Percentiles rank a stretch among this genome's conserved stretches.
These are phyloP conservation scores for Uronychia setigera DNA, from an alignment of 73 alveolate genomes.

Conservation along the genomic window DNA sequence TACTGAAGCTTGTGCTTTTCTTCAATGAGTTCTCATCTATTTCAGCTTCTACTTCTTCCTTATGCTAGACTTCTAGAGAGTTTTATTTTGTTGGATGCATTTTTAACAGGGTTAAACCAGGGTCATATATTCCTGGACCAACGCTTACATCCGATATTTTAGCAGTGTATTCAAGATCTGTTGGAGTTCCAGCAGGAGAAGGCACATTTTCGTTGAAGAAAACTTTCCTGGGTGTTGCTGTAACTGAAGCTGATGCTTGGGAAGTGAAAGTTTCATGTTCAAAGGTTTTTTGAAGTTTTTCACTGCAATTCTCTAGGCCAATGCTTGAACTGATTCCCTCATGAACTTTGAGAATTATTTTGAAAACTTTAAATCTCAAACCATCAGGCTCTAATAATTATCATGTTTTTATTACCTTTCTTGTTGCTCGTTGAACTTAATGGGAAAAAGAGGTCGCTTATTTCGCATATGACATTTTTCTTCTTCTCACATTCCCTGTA, in stretches of 20 bases:
- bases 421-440: neutral
- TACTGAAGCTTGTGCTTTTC: too few relatives aligned
- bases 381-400: neutral
- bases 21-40: too few relatives aligned
- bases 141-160: too few relatives aligned
- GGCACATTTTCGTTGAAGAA: too few relatives aligned
- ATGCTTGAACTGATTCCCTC: neutral
- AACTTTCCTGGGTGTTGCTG: neutral
- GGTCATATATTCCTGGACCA: too few relatives aligned
- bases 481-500: conserved; percentile 38
- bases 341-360: neutral
- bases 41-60: too few relatives aligned
- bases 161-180: too few relatives aligned
- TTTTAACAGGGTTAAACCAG: too few relatives aligned
- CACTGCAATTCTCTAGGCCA: neutral
- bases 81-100: too few relatives aligned
- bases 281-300: neutral
- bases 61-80: too few relatives aligned
- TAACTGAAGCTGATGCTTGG: neutral
- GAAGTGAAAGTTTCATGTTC: neutral
- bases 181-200: too few relatives aligned
- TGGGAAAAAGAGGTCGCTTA: neutral
- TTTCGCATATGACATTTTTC: conserved; percentile 44
- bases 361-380: neutral
- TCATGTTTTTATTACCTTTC: neutral